phyloP scores from a whole-genome alignment of 352 stramenopile species.

The Phytophthora syringae region DNA sequence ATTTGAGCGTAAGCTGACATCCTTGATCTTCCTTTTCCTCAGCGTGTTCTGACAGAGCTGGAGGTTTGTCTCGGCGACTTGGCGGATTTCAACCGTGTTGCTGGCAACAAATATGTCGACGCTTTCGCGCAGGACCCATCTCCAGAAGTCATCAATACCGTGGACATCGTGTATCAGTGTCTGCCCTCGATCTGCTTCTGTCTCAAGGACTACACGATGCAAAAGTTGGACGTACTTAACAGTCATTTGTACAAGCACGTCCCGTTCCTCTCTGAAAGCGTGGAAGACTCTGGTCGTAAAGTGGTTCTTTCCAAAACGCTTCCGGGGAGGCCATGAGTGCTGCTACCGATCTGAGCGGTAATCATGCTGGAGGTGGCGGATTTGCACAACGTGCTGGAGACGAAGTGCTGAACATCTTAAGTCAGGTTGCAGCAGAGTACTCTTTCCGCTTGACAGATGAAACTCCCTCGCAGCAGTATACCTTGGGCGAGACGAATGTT shows the following conservation, averaged over 20 bases:
- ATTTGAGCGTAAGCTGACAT: not conserved
- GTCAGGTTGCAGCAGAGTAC: constrained; percentile 42
- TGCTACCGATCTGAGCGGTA: constrained; percentile 26
- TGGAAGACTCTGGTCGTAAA: constrained; percentile 17
- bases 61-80: constrained; percentile 51
- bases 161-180: constrained; percentile 38
- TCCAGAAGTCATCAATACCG: constrained; percentile 26
- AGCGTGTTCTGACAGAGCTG: constrained; percentile 50
- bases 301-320: constrained; percentile 30
- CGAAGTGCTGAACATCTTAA: constrained; percentile 43
- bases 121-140: constrained; percentile 26
- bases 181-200: constrained; percentile 55
- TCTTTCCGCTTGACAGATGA: constrained; percentile 37
- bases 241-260: constrained; percentile 41
- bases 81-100: constrained; percentile 37
- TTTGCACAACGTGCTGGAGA: constrained; percentile 35
- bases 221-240: constrained; percentile 44
- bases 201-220: constrained; percentile 46
- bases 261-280: constrained; percentile 44
- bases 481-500: constrained; percentile 38
- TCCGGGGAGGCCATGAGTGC: constrained; percentile 38
- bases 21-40: not conserved
- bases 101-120: constrained; percentile 49
- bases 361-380: constrained; percentile 18
- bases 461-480: constrained; percentile 16